Evolutionary conservation across 2,329 filamentous ascomycete species (phyloP).

Genomic region (Chaetomium olivaceum): DNA sequence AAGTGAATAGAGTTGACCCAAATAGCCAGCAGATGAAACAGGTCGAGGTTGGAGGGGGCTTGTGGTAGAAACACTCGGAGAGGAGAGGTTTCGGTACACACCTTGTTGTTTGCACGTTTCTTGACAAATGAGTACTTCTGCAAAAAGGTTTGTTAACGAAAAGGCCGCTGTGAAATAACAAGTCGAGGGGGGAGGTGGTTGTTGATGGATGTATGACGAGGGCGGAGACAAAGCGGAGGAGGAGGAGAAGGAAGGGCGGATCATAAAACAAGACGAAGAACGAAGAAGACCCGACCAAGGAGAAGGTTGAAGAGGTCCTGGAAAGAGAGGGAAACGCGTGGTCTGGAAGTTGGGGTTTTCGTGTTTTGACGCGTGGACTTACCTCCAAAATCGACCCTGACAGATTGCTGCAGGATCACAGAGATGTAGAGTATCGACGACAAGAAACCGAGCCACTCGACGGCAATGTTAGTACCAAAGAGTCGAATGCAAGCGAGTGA

Average conservation of each 20-base stretch:
- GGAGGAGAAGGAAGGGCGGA: neutral
- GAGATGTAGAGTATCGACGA: slow-evolving; percentile 25
- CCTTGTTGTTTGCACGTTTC: slow-evolving; percentile 2
- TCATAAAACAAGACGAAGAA: neutral
- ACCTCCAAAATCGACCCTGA: slow-evolving; percentile 31
- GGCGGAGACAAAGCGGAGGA: too few species aligned
- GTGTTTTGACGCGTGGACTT: slow-evolving; percentile 17
- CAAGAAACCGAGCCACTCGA: slow-evolving; percentile 38
- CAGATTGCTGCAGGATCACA: slow-evolving; percentile 15
- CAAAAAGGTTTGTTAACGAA: neutral
- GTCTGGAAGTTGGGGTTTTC: neutral
- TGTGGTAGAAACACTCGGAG: neutral
- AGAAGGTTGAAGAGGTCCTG: neutral
- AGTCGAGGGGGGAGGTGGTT: neutral
- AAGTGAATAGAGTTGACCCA: neutral
- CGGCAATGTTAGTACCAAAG: slow-evolving; percentile 54
- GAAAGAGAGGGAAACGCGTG: neutral
- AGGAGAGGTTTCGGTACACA: neutral
- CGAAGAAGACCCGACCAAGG: neutral
- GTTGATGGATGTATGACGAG: neutral
- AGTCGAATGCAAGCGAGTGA: slow-evolving; percentile 57
- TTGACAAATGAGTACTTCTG: slow-evolving; percentile 14
- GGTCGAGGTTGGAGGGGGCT: neutral
- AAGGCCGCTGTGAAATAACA: neutral
- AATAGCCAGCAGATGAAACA: neutral